These are phyloP conservation scores for Inga leiocalycina DNA, from an alignment of 306 rosid genomes.

Conservation along the genomic window DNA sequence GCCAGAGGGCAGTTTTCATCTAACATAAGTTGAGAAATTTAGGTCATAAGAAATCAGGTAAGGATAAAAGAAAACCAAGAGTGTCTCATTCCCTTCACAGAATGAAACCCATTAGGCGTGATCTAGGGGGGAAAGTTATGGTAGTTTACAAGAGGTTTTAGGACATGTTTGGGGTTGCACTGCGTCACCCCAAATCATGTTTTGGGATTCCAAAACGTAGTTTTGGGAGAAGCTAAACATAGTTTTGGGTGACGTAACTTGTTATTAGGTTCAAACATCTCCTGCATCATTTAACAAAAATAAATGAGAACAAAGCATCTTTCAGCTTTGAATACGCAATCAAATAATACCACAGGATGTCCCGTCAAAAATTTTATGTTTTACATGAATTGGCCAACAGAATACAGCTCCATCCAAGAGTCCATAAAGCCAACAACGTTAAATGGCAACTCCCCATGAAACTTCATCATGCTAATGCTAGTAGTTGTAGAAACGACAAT, in stretches of 20 bases:
- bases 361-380: background rate
- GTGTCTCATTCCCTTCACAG: background rate
- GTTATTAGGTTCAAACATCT: background rate
- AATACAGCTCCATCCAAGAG: background rate
- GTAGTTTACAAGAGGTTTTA: background rate
- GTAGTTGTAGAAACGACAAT: background rate
- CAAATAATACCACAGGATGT: slow-evolving; percentile 13
- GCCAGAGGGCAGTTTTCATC: background rate
- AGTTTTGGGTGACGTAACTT: background rate
- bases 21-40: background rate
- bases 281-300: background rate
- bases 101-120: background rate
- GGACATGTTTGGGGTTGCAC: background rate
- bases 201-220: no score
- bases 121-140: background rate
- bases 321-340: background rate
- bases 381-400: background rate
- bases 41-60: background rate
- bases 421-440: background rate
- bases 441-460: background rate
- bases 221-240: background rate
- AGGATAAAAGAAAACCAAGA: slow-evolving; percentile 5
- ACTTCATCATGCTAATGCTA: background rate
- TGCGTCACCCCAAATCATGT: background rate
- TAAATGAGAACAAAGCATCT: background rate